A percentile compares a stretch with the other conserved stretches of the same genome.
phyloP scores from a whole-genome alignment of 2,329 filamentous ascomycete species.

The Fusarium sp. region DNA sequence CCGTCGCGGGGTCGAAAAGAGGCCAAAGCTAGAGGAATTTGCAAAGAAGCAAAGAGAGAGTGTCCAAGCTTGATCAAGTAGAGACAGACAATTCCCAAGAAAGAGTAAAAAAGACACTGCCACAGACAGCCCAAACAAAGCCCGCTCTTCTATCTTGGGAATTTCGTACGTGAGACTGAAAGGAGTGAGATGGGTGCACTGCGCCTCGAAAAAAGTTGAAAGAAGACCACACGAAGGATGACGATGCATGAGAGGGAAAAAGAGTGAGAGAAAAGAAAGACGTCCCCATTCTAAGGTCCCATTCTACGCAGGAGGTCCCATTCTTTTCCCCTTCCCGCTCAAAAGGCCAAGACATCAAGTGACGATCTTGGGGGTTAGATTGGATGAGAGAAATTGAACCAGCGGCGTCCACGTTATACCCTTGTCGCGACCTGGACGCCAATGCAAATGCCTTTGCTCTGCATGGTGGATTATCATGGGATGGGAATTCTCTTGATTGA shows the following conservation, averaged over 20 bases:
- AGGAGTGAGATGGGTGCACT: conserved; percentile 10
- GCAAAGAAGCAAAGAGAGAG: conserved; percentile 11
- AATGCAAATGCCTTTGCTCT: conserved; percentile 7
- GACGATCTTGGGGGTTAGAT: conserved; percentile 22
- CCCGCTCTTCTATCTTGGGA: conserved; percentile 8
- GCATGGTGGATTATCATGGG: conserved; percentile 10
- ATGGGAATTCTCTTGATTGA: not conserved
- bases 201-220: conserved; percentile 8
- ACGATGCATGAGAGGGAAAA: not conserved
- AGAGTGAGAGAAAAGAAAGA: not conserved
- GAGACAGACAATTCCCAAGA: not conserved
- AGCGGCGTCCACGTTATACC: conserved; percentile 17
- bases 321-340: not conserved
- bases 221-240: not conserved
- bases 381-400: conserved; percentile 27
- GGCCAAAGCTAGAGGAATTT: conserved; percentile 4
- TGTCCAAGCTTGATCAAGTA: conserved; percentile 3
- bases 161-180: conserved; percentile 8
- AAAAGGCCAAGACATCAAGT: not conserved
- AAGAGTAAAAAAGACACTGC: conserved; percentile 9
- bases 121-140: conserved; percentile 25
- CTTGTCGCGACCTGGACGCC: conserved; percentile 5
- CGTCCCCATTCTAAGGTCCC: too few species aligned
- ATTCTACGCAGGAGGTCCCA: not conserved
- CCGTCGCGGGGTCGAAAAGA: conserved; percentile 29